Conservation (phyloP, 305 asterid species). For the Fraxinus dipetala region DNA sequence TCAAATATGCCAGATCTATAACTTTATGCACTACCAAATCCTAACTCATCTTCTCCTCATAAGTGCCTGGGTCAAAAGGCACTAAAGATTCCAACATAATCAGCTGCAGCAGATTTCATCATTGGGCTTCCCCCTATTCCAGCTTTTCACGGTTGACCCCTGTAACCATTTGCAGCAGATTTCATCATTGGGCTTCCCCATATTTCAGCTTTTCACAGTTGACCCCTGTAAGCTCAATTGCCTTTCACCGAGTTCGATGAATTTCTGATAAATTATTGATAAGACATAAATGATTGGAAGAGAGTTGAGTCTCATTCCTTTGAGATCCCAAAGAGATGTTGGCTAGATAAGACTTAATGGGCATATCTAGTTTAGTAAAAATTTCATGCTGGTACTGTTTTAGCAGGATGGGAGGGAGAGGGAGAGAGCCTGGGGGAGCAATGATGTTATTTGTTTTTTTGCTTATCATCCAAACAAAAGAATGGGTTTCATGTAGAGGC, state of each 20-base stretch:
- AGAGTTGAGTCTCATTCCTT: neutral
- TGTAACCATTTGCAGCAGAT: neutral
- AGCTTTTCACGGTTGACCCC: neutral
- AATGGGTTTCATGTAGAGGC: neutral
- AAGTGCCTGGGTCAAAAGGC: neutral
- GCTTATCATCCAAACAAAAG: neutral
- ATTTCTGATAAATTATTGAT: neutral
- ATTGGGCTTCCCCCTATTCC: neutral
- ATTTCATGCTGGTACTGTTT: neutral
- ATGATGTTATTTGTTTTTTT: neutral
- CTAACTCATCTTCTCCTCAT: neutral
- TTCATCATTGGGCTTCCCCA: neutral
- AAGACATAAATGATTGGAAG: neutral
- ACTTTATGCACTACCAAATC: neutral
- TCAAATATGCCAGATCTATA: neutral
- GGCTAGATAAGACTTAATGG: neutral
- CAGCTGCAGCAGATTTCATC: neutral
- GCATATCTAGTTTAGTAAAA: neutral
- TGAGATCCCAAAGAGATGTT: neutral
- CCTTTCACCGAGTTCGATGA: neutral
- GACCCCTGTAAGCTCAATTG: neutral
- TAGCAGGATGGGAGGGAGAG: neutral
- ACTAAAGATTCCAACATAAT: neutral
- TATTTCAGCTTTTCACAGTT: neutral
- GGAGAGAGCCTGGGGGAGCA: neutral